phyloP scores from a whole-genome alignment of 257 asterid species.

The Echites panduratus region DNA sequence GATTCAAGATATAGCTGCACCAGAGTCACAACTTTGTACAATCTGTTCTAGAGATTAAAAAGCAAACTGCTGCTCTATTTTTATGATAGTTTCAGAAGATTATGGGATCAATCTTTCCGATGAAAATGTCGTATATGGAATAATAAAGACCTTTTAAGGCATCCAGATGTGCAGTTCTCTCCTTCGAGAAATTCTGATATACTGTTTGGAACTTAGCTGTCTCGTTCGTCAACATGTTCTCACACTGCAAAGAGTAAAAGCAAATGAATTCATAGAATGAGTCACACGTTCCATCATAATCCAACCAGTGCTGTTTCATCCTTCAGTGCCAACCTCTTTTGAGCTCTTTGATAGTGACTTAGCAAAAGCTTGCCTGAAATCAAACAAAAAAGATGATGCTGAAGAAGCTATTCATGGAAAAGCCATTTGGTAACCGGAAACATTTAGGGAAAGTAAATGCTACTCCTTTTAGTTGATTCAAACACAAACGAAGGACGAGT shows the following conservation, averaged over 20 bases:
- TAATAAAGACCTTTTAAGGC: conserved; percentile 50
- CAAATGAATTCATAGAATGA: conserved; percentile 20
- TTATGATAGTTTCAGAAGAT: neutral
- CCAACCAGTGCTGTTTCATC: conserved; percentile 16
- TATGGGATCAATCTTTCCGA: neutral
- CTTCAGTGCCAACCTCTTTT: conserved; percentile 56
- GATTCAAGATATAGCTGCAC: no score
- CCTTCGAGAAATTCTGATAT: conserved; percentile 66
- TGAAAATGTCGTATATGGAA: neutral
- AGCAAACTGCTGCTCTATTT: neutral
- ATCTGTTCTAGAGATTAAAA: neutral
- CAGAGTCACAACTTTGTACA: no score
- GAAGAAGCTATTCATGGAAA: neutral
- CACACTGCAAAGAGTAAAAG: conserved; percentile 62
- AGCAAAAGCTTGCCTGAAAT: conserved; percentile 75
- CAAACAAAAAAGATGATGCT: conserved; percentile 17
- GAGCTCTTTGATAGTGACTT: conserved; percentile 84
- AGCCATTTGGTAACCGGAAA: neutral
- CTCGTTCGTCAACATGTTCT: conserved; percentile 65
- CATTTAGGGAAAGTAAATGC: neutral
- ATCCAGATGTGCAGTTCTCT: conserved; percentile 64
- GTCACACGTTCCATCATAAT: conserved; percentile 7
- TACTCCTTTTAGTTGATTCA: neutral
- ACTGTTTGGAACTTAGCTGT: conserved; percentile 58
- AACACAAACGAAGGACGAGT: neutral